Conservation (phyloP, 2,329 filamentous ascomycete species). For the Aspergillus brasiliensis region DNA sequence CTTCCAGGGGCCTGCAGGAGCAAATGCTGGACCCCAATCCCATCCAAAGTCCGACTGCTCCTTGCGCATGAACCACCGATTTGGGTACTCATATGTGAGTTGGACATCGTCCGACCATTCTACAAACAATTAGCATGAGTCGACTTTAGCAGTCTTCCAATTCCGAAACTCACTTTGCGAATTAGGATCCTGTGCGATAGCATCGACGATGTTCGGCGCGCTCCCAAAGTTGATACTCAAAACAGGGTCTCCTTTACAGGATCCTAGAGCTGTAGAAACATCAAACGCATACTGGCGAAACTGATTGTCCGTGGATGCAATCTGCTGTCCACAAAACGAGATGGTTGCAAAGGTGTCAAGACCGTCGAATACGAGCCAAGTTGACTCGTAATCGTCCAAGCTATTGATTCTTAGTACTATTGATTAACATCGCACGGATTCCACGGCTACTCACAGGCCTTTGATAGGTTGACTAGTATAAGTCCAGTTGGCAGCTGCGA, state of each 20-base stretch:
- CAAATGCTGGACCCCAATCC: constrained; percentile 65
- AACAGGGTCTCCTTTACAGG: constrained; percentile 44
- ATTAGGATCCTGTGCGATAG: constrained; percentile 54
- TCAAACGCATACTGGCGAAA: constrained; percentile 65
- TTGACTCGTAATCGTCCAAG: constrained; percentile 39
- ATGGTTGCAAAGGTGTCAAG: constrained; percentile 64
- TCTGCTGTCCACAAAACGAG: constrained; percentile 55
- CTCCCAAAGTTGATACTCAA: constrained; percentile 60
- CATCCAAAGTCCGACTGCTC: constrained; percentile 66
- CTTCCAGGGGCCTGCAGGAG: constrained; percentile 65
- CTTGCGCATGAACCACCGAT: constrained; percentile 61
- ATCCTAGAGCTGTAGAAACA: constrained; percentile 50
- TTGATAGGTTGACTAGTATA: constrained; percentile 55
- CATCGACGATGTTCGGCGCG: constrained; percentile 55
- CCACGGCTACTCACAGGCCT: constrained; percentile 38
- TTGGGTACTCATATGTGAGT: constrained; percentile 53
- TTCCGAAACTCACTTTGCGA: constrained; percentile 44
- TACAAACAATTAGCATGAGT: constrained; percentile 13
- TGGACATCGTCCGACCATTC: constrained; percentile 56
- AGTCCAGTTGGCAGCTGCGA: constrained; percentile 62
- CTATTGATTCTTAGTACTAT: constrained; percentile 14
- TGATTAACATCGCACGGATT: too few relatives aligned
- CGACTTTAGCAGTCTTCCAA: background rate
- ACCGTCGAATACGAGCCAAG: constrained; percentile 63
- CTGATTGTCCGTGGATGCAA: constrained; percentile 63